A percentile compares a stretch with the other conserved stretches of the same genome.
phyloP scores from a whole-genome alignment of 2,329 filamentous ascomycete species.

The Aplosporella prunicola region DNA sequence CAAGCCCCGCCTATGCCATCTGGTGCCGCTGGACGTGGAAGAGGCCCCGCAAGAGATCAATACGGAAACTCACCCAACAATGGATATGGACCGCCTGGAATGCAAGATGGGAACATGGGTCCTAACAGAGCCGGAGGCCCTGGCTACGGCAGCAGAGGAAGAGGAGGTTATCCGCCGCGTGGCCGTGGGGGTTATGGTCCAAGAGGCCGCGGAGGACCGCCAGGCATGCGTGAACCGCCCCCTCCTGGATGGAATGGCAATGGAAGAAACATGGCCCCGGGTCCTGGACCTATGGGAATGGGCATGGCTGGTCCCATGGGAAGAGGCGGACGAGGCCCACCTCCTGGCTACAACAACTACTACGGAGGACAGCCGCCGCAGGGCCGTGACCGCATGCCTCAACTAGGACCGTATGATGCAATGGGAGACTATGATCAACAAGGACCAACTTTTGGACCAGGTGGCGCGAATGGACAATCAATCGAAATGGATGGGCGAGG shows the following conservation, averaged over 20 bases:
- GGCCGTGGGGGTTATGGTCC: conserved; percentile 29
- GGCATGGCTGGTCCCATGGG: conserved; percentile 30
- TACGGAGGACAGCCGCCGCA: conserved; percentile 35
- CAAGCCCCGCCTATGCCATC: conserved; percentile 24
- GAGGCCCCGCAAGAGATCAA: conserved; percentile 44
- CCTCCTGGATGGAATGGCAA: conserved; percentile 30
- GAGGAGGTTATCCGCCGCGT: conserved; percentile 20
- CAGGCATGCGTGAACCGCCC: conserved; percentile 22
- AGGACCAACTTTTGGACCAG: conserved; percentile 31
- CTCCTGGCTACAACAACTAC: conserved; percentile 32
- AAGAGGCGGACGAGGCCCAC: conserved; percentile 31
- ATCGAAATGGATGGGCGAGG: conserved; percentile 68
- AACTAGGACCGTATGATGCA: conserved; percentile 26
- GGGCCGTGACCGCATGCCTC: conserved; percentile 24
- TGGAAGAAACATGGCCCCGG: conserved; percentile 25
- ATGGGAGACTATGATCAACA: conserved; percentile 23
- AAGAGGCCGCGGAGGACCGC: conserved; percentile 25
- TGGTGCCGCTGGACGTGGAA: conserved; percentile 23
- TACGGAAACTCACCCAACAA: conserved; percentile 51
- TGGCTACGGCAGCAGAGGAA: conserved; percentile 18
- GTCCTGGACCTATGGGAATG: conserved; percentile 19
- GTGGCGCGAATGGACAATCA: conserved; percentile 48
- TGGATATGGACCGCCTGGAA: conserved; percentile 36
- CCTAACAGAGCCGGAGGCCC: conserved; percentile 32
- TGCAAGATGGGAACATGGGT: conserved; percentile 26